Conservation (phyloP, 1,284 basidiomycete species). For the Mycena sp. region DNA sequence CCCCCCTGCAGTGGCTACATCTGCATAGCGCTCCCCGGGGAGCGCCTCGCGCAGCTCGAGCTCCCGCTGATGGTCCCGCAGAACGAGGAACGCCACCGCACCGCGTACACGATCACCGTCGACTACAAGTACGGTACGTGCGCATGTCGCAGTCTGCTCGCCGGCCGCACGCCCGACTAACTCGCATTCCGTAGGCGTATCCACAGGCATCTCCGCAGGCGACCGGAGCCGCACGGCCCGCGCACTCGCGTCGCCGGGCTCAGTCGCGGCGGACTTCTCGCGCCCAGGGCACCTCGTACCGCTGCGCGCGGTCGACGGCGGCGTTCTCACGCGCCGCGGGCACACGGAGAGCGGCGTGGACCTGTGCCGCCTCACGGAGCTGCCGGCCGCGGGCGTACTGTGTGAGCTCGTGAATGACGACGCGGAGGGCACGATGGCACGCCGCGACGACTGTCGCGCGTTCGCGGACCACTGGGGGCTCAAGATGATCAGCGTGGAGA, state of each 20-base stretch:
- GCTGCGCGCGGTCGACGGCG: slow-evolving; percentile 87
- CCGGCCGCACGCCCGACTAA: not conserved
- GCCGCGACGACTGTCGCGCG: slow-evolving; percentile 91
- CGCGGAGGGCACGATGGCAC: slow-evolving; percentile 91
- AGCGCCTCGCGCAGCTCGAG: slow-evolving; percentile 82
- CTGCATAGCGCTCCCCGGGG: slow-evolving; percentile 86
- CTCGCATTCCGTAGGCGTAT: slow-evolving; percentile 66
- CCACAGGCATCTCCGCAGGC: slow-evolving; percentile 97
- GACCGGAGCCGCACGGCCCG: slow-evolving; percentile 92
- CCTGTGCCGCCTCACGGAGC: slow-evolving; percentile 82
- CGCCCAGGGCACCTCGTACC: slow-evolving; percentile 97
- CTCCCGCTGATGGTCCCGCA: slow-evolving; percentile 95
- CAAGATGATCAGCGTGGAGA: slow-evolving; percentile 94
- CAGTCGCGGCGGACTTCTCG: slow-evolving; percentile 82
- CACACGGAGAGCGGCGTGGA: slow-evolving; percentile 96
- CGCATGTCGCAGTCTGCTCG: slow-evolving; percentile 33
- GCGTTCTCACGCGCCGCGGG: slow-evolving; percentile 85
- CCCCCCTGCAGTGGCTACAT: slow-evolving; percentile 98
- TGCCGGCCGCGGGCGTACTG: slow-evolving; percentile 85
- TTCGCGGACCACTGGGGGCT: slow-evolving; percentile 95
- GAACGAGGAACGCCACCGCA: slow-evolving; percentile 92
- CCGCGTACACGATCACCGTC: slow-evolving; percentile 97
- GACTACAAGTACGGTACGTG: slow-evolving; percentile 90
- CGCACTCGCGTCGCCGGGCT: slow-evolving; percentile 73
- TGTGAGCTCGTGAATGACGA: slow-evolving; percentile 98